Evolutionary conservation across 1,139 yeast species (phyloP).

Genomic region (Arxiozyma telluris): DNA sequence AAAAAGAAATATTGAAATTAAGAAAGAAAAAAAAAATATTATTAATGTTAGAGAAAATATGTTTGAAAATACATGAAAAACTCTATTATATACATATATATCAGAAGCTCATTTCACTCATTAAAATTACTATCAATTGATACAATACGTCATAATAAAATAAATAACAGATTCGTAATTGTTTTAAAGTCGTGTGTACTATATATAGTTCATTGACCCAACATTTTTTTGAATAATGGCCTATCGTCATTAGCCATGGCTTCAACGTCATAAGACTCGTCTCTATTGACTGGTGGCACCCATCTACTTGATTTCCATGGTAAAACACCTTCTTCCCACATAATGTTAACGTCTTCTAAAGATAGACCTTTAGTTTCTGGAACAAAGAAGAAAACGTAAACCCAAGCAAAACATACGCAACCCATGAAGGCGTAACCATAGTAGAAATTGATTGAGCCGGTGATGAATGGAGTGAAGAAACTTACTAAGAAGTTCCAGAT

Average conservation of each 20-base stretch:
- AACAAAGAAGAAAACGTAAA: constrained; percentile 55
- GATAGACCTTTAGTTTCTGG: constrained; percentile 63
- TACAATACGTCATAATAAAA: neutral
- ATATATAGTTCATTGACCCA: constrained; percentile 3
- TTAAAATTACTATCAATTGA: no score
- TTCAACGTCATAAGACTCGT: constrained; percentile 11
- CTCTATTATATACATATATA: no score
- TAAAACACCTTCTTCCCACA: constrained; percentile 35
- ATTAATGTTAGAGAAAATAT: no score
- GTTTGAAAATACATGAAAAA: neutral
- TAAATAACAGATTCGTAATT: neutral
- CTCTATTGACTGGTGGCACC: constrained; percentile 29
- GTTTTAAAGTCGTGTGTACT: neutral
- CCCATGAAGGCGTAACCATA: constrained; percentile 42
- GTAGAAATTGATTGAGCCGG: constrained; percentile 10
- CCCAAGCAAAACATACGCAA: constrained; percentile 47
- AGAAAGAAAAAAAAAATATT: no score
- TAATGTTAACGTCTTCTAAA: constrained; percentile 59
- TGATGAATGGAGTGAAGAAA: constrained; percentile 11
- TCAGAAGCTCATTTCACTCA: neutral
- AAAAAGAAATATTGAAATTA: no score
- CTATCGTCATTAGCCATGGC: constrained; percentile 10
- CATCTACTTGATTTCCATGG: constrained; percentile 38
- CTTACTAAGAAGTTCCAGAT: constrained; percentile 9
- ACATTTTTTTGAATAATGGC: constrained; percentile 12